phyloP scores from a whole-genome alignment of 768 basidiomycete species.

The Pleurotus djamor region DNA sequence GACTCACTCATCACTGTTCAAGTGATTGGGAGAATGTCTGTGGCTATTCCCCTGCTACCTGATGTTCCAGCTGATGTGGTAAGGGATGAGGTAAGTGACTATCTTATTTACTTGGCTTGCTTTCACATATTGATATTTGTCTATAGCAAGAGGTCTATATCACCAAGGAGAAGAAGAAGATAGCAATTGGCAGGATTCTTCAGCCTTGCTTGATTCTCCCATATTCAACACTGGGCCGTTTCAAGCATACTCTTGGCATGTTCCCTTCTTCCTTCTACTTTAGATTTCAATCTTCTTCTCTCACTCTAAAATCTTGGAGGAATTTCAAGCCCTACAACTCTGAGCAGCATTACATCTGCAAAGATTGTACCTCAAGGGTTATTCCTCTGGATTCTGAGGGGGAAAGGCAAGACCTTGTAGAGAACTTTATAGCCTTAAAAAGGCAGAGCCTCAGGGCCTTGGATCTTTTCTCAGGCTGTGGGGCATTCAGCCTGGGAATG shows the following conservation, averaged over 20 bases:
- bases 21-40: background rate
- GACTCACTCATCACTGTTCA: background rate
- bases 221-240: constrained; percentile 17
- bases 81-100: constrained; percentile 54
- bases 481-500: constrained; percentile 64
- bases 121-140: background rate
- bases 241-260: constrained; percentile 36
- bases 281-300: constrained; percentile 44
- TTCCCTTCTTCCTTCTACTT: constrained; percentile 62
- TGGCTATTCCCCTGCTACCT: background rate
- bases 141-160: constrained; percentile 59
- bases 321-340: constrained; percentile 25
- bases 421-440: constrained; percentile 28
- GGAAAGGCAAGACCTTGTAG: constrained; percentile 24
- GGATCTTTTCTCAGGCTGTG: constrained; percentile 52
- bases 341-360: constrained; percentile 43
- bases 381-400: constrained; percentile 23
- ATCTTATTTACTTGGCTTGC: background rate
- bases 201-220: constrained; percentile 47
- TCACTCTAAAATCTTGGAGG: constrained; percentile 35
- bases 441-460: constrained; percentile 25
- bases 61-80: constrained; percentile 34
- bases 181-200: constrained; percentile 38
- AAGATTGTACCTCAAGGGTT: constrained; percentile 28
- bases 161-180: constrained; percentile 40